Evolutionary conservation across 129 eudicot species (phyloP).

Genomic region (Saposhnikovia divaricata): DNA sequence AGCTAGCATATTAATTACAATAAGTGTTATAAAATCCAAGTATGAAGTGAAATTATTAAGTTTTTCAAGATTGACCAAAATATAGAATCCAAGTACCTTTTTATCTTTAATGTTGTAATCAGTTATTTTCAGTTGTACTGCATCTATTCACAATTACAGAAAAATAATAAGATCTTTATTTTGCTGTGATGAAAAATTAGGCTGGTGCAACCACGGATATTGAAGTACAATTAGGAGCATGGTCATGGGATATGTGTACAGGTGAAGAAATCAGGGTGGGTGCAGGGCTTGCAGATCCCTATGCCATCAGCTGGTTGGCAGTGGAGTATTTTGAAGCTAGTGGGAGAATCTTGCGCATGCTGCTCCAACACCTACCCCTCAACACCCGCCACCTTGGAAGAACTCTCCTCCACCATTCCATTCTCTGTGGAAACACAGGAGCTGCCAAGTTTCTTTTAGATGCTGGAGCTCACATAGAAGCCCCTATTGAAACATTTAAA

Average conservation of each 20-base stretch:
- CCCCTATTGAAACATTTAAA: conserved; percentile 35
- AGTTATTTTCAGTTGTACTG: not conserved
- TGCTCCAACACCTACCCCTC: conserved; percentile 50
- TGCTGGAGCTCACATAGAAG: conserved; percentile 48
- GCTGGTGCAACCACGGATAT: conserved; percentile 51
- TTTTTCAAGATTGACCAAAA: not conserved
- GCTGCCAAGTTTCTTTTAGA: conserved; percentile 51
- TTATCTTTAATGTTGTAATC: not conserved
- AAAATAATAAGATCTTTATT: not conserved
- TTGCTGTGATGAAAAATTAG: not conserved
- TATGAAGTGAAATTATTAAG: not conserved
- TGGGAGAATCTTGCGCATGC: conserved; percentile 57
- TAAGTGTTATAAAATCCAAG: not conserved
- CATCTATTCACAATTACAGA: not conserved
- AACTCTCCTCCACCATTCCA: conserved; percentile 73
- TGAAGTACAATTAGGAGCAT: conserved; percentile 75
- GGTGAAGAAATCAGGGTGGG: conserved; percentile 93
- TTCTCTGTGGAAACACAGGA: conserved; percentile 49
- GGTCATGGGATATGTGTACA: conserved; percentile 75
- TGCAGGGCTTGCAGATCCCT: conserved; percentile 88
- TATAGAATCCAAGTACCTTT: not conserved
- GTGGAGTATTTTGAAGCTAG: conserved; percentile 76
- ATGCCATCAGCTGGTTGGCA: conserved; percentile 62
- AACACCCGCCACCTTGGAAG: conserved; percentile 60
- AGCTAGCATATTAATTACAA: not conserved